These are phyloP conservation scores for Suillus lakei DNA, from an alignment of 768 basidiomycete species.

Conservation along the genomic window DNA sequence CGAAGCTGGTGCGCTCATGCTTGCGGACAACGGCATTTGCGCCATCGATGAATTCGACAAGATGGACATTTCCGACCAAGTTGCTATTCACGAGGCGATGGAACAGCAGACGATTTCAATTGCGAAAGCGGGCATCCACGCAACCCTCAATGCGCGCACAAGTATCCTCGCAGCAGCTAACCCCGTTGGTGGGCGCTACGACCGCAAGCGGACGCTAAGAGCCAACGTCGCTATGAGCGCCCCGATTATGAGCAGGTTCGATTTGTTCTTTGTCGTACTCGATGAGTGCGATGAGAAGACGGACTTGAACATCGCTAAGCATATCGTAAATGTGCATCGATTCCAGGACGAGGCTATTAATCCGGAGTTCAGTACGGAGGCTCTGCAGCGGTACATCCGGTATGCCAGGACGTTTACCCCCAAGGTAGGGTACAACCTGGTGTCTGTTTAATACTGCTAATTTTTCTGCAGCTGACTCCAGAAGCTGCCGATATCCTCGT, in stretches of 20 bases:
- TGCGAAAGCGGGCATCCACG: conserved; percentile 98
- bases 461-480: conserved; percentile 71
- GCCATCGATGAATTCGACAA: conserved; percentile 99
- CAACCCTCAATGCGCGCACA: conserved; percentile 96
- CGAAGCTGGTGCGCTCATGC: conserved; percentile 98
- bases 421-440: conserved; percentile 60
- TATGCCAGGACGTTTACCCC: conserved; percentile 98
- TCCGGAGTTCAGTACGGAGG: conserved; percentile 97
- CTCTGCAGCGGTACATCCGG: conserved; percentile 94
- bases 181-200: conserved; percentile 95
- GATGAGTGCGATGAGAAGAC: conserved; percentile 95
- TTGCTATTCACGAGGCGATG: conserved; percentile 99
- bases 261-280: conserved; percentile 96
- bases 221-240: conserved; percentile 97
- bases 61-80: conserved; percentile 98
- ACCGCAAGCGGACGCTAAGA: conserved; percentile 88
- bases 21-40: conserved; percentile 99
- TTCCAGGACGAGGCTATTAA: conserved; percentile 94
- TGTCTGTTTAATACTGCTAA: conserved; percentile 13
- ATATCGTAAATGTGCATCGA: conserved; percentile 97
- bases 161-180: conserved; percentile 98
- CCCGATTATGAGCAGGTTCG: conserved; percentile 99
- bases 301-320: conserved; percentile 92
- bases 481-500: conserved; percentile 93
- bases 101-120: conserved; percentile 99